A percentile compares a stretch with the other conserved stretches of the same genome.
Evolutionary conservation across 768 basidiomycete genomes (phyloP).

Genomic region (Lenzites betulinus): DNA sequence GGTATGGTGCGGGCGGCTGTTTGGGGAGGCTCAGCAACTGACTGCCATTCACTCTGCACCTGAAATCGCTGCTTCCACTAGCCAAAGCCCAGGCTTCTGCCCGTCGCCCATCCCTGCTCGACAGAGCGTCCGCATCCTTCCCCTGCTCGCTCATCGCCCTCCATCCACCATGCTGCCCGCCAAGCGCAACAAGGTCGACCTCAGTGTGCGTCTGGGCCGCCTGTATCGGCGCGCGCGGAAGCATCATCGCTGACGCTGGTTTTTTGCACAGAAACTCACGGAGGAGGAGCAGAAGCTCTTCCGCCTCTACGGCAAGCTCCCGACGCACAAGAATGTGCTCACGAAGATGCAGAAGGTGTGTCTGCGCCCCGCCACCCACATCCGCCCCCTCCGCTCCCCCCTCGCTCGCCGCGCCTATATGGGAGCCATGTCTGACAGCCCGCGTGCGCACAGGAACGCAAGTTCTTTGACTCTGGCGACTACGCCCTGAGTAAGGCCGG

Average conservation of each 20-base stretch:
- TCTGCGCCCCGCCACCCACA: conserved; percentile 1
- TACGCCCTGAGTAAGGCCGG: conserved; percentile 97
- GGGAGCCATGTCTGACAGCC: conserved; percentile 3
- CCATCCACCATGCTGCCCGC: conserved; percentile 61
- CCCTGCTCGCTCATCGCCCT: conserved; percentile 7
- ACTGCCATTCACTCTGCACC: background rate
- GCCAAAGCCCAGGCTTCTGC: background rate
- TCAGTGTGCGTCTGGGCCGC: conserved; percentile 64
- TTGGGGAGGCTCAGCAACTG: background rate
- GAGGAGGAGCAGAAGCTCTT: conserved; percentile 95
- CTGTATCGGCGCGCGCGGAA: background rate
- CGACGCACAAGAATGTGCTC: conserved; percentile 89
- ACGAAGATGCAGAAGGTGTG: conserved; percentile 94
- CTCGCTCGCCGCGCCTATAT: too few species aligned
- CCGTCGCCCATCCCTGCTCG: conserved; percentile 10
- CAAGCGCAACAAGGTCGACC: conserved; percentile 90
- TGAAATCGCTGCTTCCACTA: background rate
- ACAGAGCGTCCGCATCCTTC: conserved; percentile 19
- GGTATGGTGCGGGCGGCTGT: conserved; percentile 1
- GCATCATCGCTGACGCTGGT: background rate
- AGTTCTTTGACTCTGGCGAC: conserved; percentile 99
- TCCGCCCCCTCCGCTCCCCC: background rate
- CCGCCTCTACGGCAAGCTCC: conserved; percentile 91
- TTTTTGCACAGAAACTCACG: conserved; percentile 62
- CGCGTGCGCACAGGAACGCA: conserved; percentile 73